Evolutionary conservation across 176 grass and related monocot species (phyloP), one percentile per base, ranked within the genome.

Genomic region (Oryza officinalis): DNA sequence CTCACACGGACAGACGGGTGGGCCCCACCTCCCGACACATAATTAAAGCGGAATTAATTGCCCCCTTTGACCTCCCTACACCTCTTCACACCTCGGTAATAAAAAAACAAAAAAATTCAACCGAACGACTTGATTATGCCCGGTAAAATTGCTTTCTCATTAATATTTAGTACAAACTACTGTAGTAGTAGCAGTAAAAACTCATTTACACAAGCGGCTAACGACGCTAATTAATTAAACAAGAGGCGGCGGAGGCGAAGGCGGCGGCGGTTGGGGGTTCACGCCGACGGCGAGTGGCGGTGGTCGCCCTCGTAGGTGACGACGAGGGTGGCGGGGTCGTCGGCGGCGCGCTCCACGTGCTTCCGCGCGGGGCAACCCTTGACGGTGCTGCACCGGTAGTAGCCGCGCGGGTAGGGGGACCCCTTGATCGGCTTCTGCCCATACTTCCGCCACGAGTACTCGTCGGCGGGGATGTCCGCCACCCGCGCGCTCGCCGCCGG

Each of bases 371-470:
- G 95, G 76, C 95, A 98, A 0, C 92, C 92, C 18, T 92, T 86
- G 2, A 89, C 72, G 45, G 54, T 74, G 89, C 95, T 94, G 82
- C 95, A 98, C 38, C 90, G 85, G 73, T 98, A 98, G 83, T 98
- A 98, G 15, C 90, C 85, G 52, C 95, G 83, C 26, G 95, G 95
- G 81, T 90, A 86, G 4, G 95, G 92, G 67, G 90, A 98, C 8
- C 89, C 92, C 80, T 97, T 97, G 89, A 97, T 97, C n/a, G 89
- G 87, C 85, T 97, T 97, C 83, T 97, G 94, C 64, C 94, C 94
- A 79, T 97, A 97, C 83, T 97, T 97, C 40, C 94, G 79, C 94
- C 94, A 97, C 27, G 92, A 94, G 76, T 78, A 87, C 25, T 98
- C 90, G 82, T 98, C 95, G 2, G 68, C 33, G 6, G 92, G 92